These are phyloP conservation scores for Zygoascus hellenicus DNA, from an alignment of 1,139 yeast genomes.

Conservation along the genomic window DNA sequence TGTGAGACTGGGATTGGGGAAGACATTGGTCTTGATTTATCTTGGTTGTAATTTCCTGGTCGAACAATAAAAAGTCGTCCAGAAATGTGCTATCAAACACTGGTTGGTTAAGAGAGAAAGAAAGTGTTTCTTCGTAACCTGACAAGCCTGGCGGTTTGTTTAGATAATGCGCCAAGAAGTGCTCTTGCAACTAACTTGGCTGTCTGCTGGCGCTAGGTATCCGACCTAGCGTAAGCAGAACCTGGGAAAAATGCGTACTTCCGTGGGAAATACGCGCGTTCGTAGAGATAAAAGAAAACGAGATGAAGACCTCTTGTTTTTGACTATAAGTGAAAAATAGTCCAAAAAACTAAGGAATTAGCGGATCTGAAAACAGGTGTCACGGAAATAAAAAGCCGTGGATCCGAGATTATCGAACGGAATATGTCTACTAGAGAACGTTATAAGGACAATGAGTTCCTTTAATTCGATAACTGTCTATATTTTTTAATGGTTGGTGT, in stretches of 20 bases:
- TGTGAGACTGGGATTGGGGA: neutral
- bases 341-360: too few species aligned
- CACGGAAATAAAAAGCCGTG: too few species aligned
- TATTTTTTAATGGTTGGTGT: too few species aligned
- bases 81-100: constrained; percentile 3
- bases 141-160: constrained; percentile 6
- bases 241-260: neutral
- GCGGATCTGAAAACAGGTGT: too few species aligned
- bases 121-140: constrained; percentile 2
- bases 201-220: constrained; percentile 2
- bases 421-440: too few species aligned
- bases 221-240: constrained; percentile 1
- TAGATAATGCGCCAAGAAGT: constrained; percentile 1
- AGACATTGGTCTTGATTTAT: neutral
- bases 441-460: too few species aligned
- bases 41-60: neutral
- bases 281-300: too few species aligned
- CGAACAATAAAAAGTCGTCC: constrained; percentile 2
- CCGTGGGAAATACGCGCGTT: neutral
- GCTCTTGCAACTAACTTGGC: constrained; percentile 3
- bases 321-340: too few species aligned
- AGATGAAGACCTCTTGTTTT: too few species aligned
- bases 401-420: too few species aligned
- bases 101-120: constrained; percentile 1
- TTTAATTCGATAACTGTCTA: too few species aligned